Evolutionary conservation across 345 rosid genomes (phyloP).

Genomic region (Populus alba): DNA sequence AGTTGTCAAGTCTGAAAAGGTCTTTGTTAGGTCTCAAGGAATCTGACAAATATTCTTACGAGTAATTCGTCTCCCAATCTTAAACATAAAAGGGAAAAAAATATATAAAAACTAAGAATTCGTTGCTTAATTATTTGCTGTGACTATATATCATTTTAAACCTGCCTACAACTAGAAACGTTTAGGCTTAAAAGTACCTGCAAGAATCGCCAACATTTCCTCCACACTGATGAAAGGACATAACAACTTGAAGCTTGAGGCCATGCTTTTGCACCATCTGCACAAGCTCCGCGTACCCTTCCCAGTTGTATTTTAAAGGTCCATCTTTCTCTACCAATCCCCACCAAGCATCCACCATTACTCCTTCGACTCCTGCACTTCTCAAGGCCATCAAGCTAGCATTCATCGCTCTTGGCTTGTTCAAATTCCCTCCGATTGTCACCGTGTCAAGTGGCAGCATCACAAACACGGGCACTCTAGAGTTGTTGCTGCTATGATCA

Average conservation of each 20-base stretch:
- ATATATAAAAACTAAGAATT: not conserved
- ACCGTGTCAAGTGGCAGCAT: conserved; percentile 92
- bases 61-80: not conserved
- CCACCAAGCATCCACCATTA: conserved; percentile 99
- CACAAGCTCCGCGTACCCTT: conserved; percentile 86
- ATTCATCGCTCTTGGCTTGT: conserved; percentile 81
- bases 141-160: not conserved
- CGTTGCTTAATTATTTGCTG: not conserved
- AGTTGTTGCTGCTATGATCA: conserved; percentile 29
- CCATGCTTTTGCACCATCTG: conserved; percentile 83
- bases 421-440: conserved; percentile 59
- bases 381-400: conserved; percentile 92
- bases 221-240: conserved; percentile 99
- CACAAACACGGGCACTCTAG: conserved; percentile 79
- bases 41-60: not conserved
- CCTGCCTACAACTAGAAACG: not conserved
- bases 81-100: not conserved
- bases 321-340: conserved; percentile 97
- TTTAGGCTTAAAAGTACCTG: conserved; percentile 49
- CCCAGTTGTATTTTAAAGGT: conserved; percentile 89
- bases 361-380: conserved; percentile 92
- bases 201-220: conserved; percentile 99
- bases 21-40: not conserved
- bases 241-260: conserved; percentile 82
- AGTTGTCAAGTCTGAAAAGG: not conserved